phyloP scores from a whole-genome alignment of 306 rosid species.

The Urtica urens region DNA sequence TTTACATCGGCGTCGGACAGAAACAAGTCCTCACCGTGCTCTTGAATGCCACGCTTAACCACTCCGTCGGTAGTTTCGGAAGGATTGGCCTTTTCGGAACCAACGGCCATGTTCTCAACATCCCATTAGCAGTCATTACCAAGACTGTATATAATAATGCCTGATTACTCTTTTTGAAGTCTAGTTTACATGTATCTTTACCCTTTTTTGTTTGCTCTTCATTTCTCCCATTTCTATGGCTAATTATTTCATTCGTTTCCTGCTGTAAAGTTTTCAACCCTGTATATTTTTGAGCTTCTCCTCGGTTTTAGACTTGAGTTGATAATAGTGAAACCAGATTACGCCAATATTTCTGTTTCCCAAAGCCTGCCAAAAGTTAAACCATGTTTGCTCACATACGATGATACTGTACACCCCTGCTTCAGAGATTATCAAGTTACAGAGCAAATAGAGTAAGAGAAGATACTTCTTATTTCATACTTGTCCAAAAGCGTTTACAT shows the following conservation, averaged over 20 bases:
- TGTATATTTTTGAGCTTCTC: too few relatives aligned
- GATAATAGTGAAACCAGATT: too few relatives aligned
- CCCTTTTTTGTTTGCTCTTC: neutral
- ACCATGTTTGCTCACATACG: too few relatives aligned
- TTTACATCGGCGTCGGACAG: slow-evolving; percentile 40
- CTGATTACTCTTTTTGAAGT: slow-evolving; percentile 1
- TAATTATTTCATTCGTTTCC: slow-evolving; percentile 8
- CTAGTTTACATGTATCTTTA: neutral
- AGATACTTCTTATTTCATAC: too few relatives aligned
- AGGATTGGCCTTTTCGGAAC: slow-evolving; percentile 77
- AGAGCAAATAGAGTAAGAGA: too few relatives aligned
- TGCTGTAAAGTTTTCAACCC: too few relatives aligned
- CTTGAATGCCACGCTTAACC: slow-evolving; percentile 48
- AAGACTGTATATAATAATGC: slow-evolving; percentile 30
- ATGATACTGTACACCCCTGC: too few relatives aligned
- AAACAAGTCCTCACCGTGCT: slow-evolving; percentile 45
- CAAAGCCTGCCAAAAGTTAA: too few relatives aligned
- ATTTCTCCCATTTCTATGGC: neutral
- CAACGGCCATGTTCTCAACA: slow-evolving; percentile 67
- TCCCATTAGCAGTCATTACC: slow-evolving; percentile 61
- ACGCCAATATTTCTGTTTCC: too few relatives aligned
- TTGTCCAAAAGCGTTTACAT: too few relatives aligned
- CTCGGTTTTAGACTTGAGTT: too few relatives aligned
- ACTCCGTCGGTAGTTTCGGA: slow-evolving; percentile 65
- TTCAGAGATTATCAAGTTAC: too few relatives aligned